Percentiles rank a stretch among this genome's conserved stretches.
phyloP scores from a whole-genome alignment of 2,329 filamentous ascomycete genomes.

The Aphanoascus verrucosus region DNA sequence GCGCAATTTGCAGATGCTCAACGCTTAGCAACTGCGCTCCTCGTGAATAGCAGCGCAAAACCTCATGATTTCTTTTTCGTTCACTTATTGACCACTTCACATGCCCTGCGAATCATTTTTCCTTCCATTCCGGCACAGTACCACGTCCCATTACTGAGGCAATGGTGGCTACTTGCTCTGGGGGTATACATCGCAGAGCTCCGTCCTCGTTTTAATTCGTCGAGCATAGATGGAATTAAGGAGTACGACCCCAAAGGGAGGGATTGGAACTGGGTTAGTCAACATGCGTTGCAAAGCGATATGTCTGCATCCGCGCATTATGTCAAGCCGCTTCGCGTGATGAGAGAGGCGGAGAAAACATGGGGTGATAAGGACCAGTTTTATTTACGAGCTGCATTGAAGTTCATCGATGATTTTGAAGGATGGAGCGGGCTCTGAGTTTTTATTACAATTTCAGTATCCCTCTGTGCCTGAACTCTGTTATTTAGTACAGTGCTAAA shows the following conservation, averaged over 20 bases:
- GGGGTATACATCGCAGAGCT: slow-evolving; percentile 65
- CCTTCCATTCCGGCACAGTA: slow-evolving; percentile 62
- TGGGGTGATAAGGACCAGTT: slow-evolving; percentile 38
- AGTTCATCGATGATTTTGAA: slow-evolving; percentile 39
- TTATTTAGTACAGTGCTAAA: too few species aligned
- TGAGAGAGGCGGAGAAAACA: slow-evolving; percentile 53
- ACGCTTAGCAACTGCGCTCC: slow-evolving; percentile 38
- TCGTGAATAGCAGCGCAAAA: slow-evolving; percentile 33
- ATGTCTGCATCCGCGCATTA: slow-evolving; percentile 68
- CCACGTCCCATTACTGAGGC: slow-evolving; percentile 62
- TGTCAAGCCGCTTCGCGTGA: slow-evolving; percentile 69
- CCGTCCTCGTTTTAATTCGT: slow-evolving; percentile 55
- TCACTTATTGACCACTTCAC: slow-evolving; percentile 72
- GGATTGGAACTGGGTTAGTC: slow-evolving; percentile 66
- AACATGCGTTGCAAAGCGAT: slow-evolving; percentile 50
- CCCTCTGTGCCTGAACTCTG: not conserved
- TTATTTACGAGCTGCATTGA: slow-evolving; percentile 42
- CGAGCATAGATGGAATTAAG: slow-evolving; percentile 47
- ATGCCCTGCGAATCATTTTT: slow-evolving; percentile 77
- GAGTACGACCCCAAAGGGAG: slow-evolving; percentile 51
- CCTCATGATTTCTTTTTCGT: slow-evolving; percentile 75
- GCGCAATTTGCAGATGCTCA: slow-evolving; percentile 64
- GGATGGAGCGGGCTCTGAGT: not conserved
- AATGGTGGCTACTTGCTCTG: slow-evolving; percentile 83
- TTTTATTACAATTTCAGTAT: not conserved